phyloP scores from a whole-genome alignment of 768 basidiomycete genomes.

The Tylopilus balloui region DNA sequence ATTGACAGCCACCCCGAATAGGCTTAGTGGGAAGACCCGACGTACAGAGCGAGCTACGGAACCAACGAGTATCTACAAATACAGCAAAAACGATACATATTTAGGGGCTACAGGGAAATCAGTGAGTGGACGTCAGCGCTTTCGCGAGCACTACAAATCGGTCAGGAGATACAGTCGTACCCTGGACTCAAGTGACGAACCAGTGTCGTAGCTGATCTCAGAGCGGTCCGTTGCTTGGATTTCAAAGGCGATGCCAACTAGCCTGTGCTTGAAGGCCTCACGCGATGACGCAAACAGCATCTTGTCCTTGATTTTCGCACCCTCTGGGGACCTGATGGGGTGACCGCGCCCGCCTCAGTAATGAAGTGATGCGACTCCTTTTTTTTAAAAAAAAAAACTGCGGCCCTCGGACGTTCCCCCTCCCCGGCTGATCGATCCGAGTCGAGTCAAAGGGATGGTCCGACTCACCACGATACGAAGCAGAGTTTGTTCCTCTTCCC shows the following conservation, averaged over 20 bases:
- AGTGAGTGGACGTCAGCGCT: conserved; percentile 14
- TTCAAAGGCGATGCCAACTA: conserved; percentile 75
- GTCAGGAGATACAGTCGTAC: background rate
- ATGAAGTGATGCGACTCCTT: background rate
- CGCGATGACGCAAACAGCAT: conserved; percentile 91
- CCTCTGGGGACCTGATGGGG: conserved; percentile 73
- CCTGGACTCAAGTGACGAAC: conserved; percentile 41
- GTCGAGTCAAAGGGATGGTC: no score
- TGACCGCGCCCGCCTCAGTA: background rate
- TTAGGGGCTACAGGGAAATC: conserved; percentile 1
- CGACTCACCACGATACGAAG: conserved; percentile 77
- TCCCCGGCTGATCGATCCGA: background rate
- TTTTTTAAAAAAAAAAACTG: background rate
- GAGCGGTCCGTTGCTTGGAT: conserved; percentile 79
- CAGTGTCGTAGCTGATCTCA: conserved; percentile 67
- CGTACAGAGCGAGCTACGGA: background rate
- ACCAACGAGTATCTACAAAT: background rate
- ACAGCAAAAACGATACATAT: background rate
- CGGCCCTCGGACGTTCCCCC: background rate
- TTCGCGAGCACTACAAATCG: conserved; percentile 18
- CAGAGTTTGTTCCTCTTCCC: conserved; percentile 81
- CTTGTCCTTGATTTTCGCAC: conserved; percentile 82
- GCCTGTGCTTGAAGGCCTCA: conserved; percentile 65
- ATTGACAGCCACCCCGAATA: background rate
- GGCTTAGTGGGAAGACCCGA: background rate